Conservation (phyloP, 495 filamentous ascomycete genomes). For the Podospora sp. region DNA sequence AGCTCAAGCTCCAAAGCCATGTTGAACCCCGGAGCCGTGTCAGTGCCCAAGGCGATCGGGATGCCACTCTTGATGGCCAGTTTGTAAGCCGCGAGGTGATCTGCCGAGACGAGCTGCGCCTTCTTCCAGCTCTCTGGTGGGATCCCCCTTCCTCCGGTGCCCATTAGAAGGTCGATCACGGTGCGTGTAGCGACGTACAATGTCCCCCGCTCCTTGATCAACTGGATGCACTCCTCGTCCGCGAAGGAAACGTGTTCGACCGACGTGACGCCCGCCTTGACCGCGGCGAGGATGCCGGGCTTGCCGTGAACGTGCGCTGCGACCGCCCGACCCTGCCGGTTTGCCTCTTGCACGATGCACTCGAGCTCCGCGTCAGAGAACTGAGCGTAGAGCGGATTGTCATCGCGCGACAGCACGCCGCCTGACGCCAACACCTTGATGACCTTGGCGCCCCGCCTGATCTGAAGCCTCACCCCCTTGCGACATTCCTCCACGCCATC, state of each 20-base stretch:
- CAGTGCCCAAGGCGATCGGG: conserved; percentile 49
- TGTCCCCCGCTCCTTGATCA: conserved; percentile 49
- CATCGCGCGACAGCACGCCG: conserved; percentile 48
- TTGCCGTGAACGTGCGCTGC: conserved; percentile 57
- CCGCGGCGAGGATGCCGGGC: conserved; percentile 52
- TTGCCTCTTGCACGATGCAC: conserved; percentile 53
- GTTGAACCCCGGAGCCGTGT: conserved; percentile 47
- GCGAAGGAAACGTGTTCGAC: conserved; percentile 52
- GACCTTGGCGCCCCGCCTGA: conserved; percentile 52
- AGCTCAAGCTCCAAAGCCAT: conserved; percentile 51
- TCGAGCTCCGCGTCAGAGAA: conserved; percentile 55
- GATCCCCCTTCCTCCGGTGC: conserved; percentile 35
- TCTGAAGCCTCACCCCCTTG: conserved; percentile 49
- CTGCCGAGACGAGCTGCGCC: conserved; percentile 37
- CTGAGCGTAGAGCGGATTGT: conserved; percentile 50
- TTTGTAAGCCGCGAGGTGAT: conserved; percentile 42
- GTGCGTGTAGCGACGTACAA: conserved; percentile 50
- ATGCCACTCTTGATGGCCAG: conserved; percentile 46
- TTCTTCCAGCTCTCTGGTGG: conserved; percentile 45
- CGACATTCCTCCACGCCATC: conserved; percentile 55
- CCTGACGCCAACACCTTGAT: conserved; percentile 57
- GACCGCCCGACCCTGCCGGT: conserved; percentile 45
- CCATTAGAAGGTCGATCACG: conserved; percentile 42
- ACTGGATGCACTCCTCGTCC: conserved; percentile 51
- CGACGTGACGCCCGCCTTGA: conserved; percentile 48